Base-by-base conservation (phyloP, 2,329 filamentous ascomycete species). In the Dactylellina leptospora region DNA sequence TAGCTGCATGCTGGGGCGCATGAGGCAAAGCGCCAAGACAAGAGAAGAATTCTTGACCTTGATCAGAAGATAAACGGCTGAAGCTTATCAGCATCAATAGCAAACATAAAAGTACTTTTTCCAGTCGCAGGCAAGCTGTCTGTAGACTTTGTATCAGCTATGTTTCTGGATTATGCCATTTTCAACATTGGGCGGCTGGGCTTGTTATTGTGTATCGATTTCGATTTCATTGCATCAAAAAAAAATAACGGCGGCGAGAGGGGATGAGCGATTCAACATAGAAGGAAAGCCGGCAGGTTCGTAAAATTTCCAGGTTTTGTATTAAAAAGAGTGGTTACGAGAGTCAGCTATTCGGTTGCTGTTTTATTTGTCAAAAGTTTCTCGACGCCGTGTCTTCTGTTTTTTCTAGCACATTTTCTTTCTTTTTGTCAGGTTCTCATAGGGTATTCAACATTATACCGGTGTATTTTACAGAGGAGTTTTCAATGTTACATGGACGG, bases 1-100 rank as follows among this genome's bases (percentile, higher is more conserved):
- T 16, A 97, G 92, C 82, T 97, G 93, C 79, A 96, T 99, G 81
- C 86, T 97, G n/a, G 95, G 95, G 38, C 93, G 92, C 77, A 96
- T 99, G 84, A 89, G 96, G 78, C 89, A 88, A 72, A 92, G 91
- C 77, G 91, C 92, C 73, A 97, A 96, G 84, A 97, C 93, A 9
- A 85, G 95, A 77, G 96, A 96, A 79, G 95, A 99, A 81, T 99
- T 99, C 78, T 82, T 99, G 78, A 96, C 88, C 77, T 84, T 99
- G 33, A 83, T 89, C 30, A 73, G 54, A 36, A 61, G 69, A 55
- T 73, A 68, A 33, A 60, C 11, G 9, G 16, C 16, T 38, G 3
- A 38, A 10, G 3, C 10, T 38, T 38, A 5, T 33, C 11, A 33
- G 6, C 28, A 6, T 33, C 11, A 11, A 33, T 33, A 33, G 11